Percentiles rank a stretch among this genome's conserved stretches.
These are phyloP conservation scores for Eucalyptus pauciflora DNA, from an alignment of 345 rosid genomes.

Conservation along the genomic window DNA sequence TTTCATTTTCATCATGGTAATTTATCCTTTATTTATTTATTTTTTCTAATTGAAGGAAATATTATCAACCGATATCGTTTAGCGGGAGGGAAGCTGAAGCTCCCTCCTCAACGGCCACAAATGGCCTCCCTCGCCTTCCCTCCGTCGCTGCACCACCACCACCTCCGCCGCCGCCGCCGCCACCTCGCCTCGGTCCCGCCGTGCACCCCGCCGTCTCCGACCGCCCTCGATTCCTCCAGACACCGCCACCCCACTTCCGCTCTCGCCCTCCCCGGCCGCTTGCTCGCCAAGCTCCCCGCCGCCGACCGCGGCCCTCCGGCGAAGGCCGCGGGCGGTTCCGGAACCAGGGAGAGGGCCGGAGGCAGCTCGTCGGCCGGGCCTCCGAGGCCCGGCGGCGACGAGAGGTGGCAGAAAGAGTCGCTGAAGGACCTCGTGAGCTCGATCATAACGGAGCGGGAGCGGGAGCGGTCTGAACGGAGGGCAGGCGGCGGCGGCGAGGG, in stretches of 20 bases:
- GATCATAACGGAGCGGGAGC: constrained; percentile 2
- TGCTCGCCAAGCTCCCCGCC: constrained; percentile 12
- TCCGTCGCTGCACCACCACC: constrained; percentile 4
- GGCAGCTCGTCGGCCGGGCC: neutral
- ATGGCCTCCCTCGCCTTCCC: constrained; percentile 24
- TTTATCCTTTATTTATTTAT: neutral
- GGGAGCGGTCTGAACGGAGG: constrained; percentile 10
- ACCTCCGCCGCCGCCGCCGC: neutral
- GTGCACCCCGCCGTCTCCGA: constrained; percentile 19
- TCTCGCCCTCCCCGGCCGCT: constrained; percentile 2
- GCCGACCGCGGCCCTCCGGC: neutral
- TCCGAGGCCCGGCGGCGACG: neutral
- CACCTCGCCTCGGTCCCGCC: neutral
- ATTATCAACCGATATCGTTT: neutral
- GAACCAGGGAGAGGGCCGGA: neutral
- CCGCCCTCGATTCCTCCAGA: constrained; percentile 1
- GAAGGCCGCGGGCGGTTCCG: neutral
- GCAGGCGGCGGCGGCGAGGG: neutral
- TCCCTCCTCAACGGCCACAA: constrained; percentile 29
- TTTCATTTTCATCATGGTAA: neutral
- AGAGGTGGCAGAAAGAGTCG: neutral
- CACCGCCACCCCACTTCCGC: constrained; percentile 3
- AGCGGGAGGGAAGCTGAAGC: neutral
- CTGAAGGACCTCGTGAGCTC: constrained; percentile 8
- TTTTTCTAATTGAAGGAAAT: neutral